phyloP scores from a whole-genome alignment of 768 basidiomycete species.

The Leucocoprinus sp. region DNA sequence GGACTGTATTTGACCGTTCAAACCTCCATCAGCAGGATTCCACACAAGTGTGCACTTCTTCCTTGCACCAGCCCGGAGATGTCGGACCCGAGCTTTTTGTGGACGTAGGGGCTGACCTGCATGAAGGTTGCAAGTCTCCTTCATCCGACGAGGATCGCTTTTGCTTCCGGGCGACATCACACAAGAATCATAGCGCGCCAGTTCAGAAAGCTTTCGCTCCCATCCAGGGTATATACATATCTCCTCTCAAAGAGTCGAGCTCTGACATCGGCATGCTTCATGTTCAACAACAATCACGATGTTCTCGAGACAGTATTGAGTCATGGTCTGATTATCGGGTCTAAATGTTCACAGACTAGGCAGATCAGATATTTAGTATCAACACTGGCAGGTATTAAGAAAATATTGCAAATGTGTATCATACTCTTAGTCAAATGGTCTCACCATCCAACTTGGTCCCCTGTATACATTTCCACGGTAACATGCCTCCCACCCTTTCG shows the following conservation, averaged over 20 bases:
- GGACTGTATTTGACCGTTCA: conserved; percentile 42
- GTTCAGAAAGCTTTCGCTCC: conserved; percentile 22
- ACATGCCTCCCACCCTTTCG: conserved; percentile 47
- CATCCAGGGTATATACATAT: conserved; percentile 29
- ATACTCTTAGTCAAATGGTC: not conserved
- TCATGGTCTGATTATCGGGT: conserved; percentile 23
- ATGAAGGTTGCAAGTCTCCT: not conserved
- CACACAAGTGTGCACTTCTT: not conserved
- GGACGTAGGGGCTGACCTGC: too few species aligned
- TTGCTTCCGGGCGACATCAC: not conserved
- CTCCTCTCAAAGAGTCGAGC: conserved; percentile 20
- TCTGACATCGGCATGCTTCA: not conserved
- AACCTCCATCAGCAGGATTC: not conserved
- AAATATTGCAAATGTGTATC: conserved; percentile 10
- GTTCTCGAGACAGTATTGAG: conserved; percentile 30
- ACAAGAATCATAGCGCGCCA: not conserved
- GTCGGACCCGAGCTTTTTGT: not conserved
- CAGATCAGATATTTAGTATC: not conserved
- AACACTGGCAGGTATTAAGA: conserved; percentile 1
- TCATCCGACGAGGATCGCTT: conserved; percentile 2
- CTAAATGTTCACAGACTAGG: not conserved
- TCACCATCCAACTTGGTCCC: conserved; percentile 69
- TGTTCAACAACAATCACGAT: conserved; percentile 14
- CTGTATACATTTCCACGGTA: conserved; percentile 48
- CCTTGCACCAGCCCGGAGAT: not conserved